phyloP scores from a whole-genome alignment of 1,139 yeast genomes.

The Blastobotrys aristatus region DNA sequence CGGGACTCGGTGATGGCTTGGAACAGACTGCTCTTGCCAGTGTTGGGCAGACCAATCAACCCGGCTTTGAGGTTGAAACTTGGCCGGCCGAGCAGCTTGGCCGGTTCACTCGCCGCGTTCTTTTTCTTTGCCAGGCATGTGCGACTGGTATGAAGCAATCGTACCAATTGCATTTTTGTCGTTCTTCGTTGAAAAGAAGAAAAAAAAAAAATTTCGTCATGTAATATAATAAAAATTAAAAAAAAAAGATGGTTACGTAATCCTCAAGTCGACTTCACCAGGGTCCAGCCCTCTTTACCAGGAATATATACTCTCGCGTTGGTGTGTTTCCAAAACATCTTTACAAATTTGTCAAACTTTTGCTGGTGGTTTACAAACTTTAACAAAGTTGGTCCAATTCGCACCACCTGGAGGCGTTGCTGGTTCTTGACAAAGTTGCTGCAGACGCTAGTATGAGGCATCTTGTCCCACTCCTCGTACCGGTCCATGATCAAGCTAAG shows the following conservation, averaged over 20 bases:
- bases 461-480: neutral
- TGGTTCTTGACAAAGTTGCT: neutral
- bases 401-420: neutral
- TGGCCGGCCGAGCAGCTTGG: conserved; percentile 23
- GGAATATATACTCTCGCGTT: neutral
- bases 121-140: neutral
- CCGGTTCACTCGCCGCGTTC: conserved; percentile 1
- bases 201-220: no score
- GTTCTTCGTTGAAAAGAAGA: no score
- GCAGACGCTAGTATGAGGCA: neutral
- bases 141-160: neutral
- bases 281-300: no score
- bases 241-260: no score
- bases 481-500: no score
- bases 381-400: neutral
- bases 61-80: conserved; percentile 71
- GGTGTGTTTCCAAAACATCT: neutral
- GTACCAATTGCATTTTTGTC: no score
- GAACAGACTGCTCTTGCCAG: conserved; percentile 75
- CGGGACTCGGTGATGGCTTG: conserved; percentile 73
- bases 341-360: neutral
- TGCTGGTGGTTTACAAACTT: neutral
- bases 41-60: conserved; percentile 89
- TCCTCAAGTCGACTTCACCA: no score
- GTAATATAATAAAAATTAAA: no score